These are phyloP conservation scores for Babesia ovis DNA, from an alignment of 169 alveolate species.

Conservation along the genomic window DNA sequence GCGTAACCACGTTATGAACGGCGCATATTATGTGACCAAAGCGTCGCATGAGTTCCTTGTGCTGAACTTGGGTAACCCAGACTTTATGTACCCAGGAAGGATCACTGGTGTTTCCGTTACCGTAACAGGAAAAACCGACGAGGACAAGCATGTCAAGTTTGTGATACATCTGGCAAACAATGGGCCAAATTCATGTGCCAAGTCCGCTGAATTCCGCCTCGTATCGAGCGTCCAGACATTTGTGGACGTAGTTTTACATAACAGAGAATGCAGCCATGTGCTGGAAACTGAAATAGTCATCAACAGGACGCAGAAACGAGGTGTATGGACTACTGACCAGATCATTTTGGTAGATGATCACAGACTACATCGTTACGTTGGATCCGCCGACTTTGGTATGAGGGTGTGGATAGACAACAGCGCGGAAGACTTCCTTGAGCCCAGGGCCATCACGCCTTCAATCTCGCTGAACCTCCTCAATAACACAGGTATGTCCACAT, in stretches of 20 bases:
- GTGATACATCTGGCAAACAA: constrained; percentile 39
- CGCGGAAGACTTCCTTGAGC: constrained; percentile 65
- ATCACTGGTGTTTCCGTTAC: constrained; percentile 45
- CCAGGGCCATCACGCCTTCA: constrained; percentile 36
- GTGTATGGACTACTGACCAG: constrained; percentile 73
- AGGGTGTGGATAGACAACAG: constrained; percentile 69
- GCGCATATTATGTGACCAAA: constrained; percentile 71
- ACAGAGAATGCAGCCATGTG: constrained; percentile 46
- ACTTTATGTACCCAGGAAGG: constrained; percentile 76
- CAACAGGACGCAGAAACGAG: constrained; percentile 58
- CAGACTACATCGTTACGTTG: constrained; percentile 53
- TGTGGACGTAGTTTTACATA: constrained; percentile 53
- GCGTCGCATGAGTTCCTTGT: constrained; percentile 76
- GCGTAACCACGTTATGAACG: constrained; percentile 69
- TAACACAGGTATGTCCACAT: background rate
- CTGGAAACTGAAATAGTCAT: constrained; percentile 31
- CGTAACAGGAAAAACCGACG: constrained; percentile 68
- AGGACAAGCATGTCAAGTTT: constrained; percentile 65
- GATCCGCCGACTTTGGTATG: constrained; percentile 62
- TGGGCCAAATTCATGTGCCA: constrained; percentile 72
- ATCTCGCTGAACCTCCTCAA: constrained; percentile 20
- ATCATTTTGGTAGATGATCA: constrained; percentile 39
- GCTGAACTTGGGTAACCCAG: constrained; percentile 74
- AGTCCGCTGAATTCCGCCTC: constrained; percentile 61
- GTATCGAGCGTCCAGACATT: constrained; percentile 68